Evolutionary conservation across 2,329 filamentous ascomycete species (phyloP), one percentile per base, ranked within the genome.

Genomic region (Hirsutella minnesotensis): DNA sequence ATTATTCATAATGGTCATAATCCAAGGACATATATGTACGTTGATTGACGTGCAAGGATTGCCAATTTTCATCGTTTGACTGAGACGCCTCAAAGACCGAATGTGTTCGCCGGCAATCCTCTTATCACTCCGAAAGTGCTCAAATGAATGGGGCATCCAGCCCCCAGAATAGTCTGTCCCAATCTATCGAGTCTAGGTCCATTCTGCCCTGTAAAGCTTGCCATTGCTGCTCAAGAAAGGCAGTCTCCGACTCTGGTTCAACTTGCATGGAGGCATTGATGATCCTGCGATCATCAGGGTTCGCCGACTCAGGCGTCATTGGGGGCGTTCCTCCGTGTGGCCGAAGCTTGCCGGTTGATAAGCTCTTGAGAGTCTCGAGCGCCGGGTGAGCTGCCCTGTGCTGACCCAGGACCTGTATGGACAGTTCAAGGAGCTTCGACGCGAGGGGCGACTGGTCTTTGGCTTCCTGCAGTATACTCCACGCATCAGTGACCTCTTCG

Each of bases 171-270:
- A 63, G 42, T 36, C 52, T 54, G 33, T 62, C 59, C 57, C 60
- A 63, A 38, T 63, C 59, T 47, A 63, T 58, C 5, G 51, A 51
- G 36, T 62, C 57, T 19, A 63, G 39, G n/a, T 59, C 53, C 52
- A 58, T 56, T 16, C 53, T 51, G 0, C 52, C 51, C 21, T 56
- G 56, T 1, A 60, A 42, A 31, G 50, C 48, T 9, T 52, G 51
- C 50, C 55, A 52, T 36, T 52, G 51, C 35, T 53, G 50, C 21
- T 57, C 57, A 5, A 58, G 47, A 13, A 49, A 49, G 13, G 49
- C 44, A 20, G 44, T 39, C 7, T 48, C 45, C 3, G 34, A 34
- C 8, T 51, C 49, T 18, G 44, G 34, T 13, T 37, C 45, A 21
- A 27, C 34, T 39, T 39, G 44, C 20, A 35, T 43, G n/a, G 47